A percentile compares a stretch with the other conserved stretches of the same genome.
Evolutionary conservation across 371 early-diverging fungal species (phyloP).

Genomic region (Batkoa obscura): DNA sequence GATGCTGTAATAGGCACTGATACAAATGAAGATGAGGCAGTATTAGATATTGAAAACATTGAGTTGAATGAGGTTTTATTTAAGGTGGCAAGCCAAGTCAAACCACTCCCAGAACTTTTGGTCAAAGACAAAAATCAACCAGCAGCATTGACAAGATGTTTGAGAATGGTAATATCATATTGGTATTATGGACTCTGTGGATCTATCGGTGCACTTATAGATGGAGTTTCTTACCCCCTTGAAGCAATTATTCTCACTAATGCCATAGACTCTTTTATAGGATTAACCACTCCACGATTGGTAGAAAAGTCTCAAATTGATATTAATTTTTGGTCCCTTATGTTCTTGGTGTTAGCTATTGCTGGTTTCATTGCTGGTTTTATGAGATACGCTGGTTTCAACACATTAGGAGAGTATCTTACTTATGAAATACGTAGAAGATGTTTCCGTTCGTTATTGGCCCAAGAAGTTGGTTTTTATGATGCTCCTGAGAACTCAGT

Average conservation of each 20-base stretch:
- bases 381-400: conserved; percentile 19
- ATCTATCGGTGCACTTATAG: conserved; percentile 10
- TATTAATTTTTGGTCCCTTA: conserved; percentile 32
- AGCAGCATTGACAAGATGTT: neutral
- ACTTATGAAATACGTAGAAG: conserved; percentile 31
- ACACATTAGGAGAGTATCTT: conserved; percentile 23
- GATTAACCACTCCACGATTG: neutral
- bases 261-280: conserved; percentile 5
- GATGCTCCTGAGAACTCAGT: conserved; percentile 63
- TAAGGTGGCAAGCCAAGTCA: too few species aligned
- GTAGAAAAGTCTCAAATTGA: conserved; percentile 6
- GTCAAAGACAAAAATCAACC: neutral
- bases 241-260: conserved; percentile 16
- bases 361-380: conserved; percentile 24
- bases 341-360: conserved; percentile 37
- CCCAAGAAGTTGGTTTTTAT: conserved; percentile 75
- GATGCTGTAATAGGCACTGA: neutral
- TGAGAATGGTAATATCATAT: conserved; percentile 16
- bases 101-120: neutral
- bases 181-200: conserved; percentile 15
- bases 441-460: conserved; percentile 33
- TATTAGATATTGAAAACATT: neutral
- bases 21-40: neutral
- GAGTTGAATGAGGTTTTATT: neutral
- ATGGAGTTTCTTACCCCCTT: conserved; percentile 22